Evolutionary conservation across 352 stramenopile species (phyloP).

Genomic region (Elongisporangium prolatum): DNA sequence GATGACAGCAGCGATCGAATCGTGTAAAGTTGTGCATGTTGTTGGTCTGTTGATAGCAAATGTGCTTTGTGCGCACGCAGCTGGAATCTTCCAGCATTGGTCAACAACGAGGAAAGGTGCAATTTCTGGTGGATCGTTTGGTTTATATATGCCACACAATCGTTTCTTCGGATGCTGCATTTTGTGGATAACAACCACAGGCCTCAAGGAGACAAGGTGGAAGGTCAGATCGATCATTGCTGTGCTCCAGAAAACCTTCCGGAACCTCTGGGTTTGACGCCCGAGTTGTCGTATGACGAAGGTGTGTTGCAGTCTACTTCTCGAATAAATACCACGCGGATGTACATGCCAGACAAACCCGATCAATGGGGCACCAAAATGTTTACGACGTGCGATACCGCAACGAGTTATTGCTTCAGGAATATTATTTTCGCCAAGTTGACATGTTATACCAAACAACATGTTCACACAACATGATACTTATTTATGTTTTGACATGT

Average conservation of each 20-base stretch:
- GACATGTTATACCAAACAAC: too few species aligned
- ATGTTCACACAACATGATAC: too few species aligned
- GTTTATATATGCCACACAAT: neutral
- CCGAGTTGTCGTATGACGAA: neutral
- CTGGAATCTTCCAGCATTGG: neutral
- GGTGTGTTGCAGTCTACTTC: neutral
- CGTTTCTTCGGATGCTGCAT: too few species aligned
- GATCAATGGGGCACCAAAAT: constrained; percentile 1
- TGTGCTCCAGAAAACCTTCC: too few species aligned
- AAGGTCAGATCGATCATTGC: too few species aligned
- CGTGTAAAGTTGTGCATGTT: too few species aligned
- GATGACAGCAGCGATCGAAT: too few species aligned
- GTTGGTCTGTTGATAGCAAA: neutral
- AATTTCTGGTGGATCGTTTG: neutral
- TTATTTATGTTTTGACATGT: neutral
- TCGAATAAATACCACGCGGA: neutral
- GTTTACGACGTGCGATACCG: neutral
- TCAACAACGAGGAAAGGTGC: neutral
- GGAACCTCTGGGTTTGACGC: too few species aligned
- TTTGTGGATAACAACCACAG: too few species aligned
- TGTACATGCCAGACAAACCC: constrained; percentile 1
- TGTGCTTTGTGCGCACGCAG: neutral
- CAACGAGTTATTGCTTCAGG: constrained; percentile 2
- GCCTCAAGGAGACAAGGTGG: too few species aligned
- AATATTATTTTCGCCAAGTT: neutral